Evolutionary conservation across 768 basidiomycete genomes (phyloP).

Genomic region (Pholiota microspora): DNA sequence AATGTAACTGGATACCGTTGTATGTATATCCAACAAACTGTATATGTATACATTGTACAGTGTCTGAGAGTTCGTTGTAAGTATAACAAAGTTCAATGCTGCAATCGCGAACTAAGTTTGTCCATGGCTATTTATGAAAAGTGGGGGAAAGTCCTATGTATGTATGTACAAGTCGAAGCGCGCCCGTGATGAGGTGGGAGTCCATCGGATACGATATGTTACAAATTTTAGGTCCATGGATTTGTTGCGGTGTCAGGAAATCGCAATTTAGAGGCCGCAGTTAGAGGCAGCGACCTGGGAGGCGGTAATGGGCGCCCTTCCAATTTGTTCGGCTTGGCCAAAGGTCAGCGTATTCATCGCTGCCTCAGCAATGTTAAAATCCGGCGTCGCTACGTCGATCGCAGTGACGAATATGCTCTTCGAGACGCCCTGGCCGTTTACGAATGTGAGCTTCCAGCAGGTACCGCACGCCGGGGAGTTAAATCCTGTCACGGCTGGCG

Average conservation of each 20-base stretch:
- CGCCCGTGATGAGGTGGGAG: too few species aligned
- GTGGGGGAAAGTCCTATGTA: too few species aligned
- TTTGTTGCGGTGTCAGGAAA: neutral
- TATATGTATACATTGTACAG: too few species aligned
- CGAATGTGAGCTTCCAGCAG: constrained; percentile 59
- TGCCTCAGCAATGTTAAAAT: constrained; percentile 46
- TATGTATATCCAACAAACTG: too few species aligned
- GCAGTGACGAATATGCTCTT: constrained; percentile 47
- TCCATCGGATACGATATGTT: too few species aligned
- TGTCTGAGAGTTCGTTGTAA: too few species aligned
- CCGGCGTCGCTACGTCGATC: constrained; percentile 46
- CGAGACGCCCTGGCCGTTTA: constrained; percentile 24
- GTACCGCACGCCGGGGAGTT: constrained; percentile 54
- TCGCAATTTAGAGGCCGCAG: constrained; percentile 41
- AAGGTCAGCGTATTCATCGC: constrained; percentile 58
- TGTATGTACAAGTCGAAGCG: too few species aligned
- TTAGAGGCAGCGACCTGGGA: constrained; percentile 40
- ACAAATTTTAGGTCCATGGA: too few species aligned
- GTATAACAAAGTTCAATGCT: too few species aligned
- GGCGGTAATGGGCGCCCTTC: constrained; percentile 44
- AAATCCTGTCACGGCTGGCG: constrained; percentile 46
- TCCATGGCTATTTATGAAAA: too few species aligned
- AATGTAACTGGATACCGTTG: too few species aligned
- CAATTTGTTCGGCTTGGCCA: constrained; percentile 43
- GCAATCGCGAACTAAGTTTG: too few species aligned